These are phyloP conservation scores for Selenicereus undatus DNA, from an alignment of 148 eudicot species.

Conservation along the genomic window DNA sequence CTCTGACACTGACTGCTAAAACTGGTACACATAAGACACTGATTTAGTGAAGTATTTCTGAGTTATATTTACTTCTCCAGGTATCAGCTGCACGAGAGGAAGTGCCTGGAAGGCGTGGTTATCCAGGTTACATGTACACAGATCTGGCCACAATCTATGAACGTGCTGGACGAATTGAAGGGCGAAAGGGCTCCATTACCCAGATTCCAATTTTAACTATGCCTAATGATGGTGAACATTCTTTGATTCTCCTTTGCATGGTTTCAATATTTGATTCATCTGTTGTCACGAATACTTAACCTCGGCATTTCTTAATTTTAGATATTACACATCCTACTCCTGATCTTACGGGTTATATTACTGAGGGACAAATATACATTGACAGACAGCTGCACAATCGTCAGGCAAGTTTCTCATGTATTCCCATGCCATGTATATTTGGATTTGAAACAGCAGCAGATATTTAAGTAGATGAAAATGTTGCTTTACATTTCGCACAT, in stretches of 20 bases:
- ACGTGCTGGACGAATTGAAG: slow-evolving; percentile 99
- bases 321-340: slow-evolving; percentile 99
- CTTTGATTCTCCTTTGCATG: background rate
- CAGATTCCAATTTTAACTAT: slow-evolving; percentile 95
- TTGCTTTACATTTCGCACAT: too few relatives aligned
- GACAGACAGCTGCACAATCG: slow-evolving; percentile 96
- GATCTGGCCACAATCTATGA: slow-evolving; percentile 99
- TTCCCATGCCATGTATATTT: slow-evolving; percentile 4
- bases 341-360: slow-evolving; percentile 98
- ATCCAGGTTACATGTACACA: slow-evolving; percentile 99
- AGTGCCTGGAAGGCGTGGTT: slow-evolving; percentile 99
- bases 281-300: background rate
- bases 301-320: slow-evolving; percentile 25
- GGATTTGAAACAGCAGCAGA: too few relatives aligned
- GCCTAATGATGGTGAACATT: slow-evolving; percentile 83
- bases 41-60: slow-evolving; percentile 1
- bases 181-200: slow-evolving; percentile 91
- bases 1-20: too few relatives aligned
- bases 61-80: slow-evolving; percentile 34
- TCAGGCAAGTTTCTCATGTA: slow-evolving; percentile 49
- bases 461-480: too few relatives aligned
- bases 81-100: slow-evolving; percentile 99
- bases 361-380: slow-evolving; percentile 97
- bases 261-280: background rate
- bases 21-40: background rate